Percentiles rank a stretch among this genome's conserved stretches.
Evolutionary conservation across 257 asterid genomes (phyloP).

Genomic region (Plantago major): DNA sequence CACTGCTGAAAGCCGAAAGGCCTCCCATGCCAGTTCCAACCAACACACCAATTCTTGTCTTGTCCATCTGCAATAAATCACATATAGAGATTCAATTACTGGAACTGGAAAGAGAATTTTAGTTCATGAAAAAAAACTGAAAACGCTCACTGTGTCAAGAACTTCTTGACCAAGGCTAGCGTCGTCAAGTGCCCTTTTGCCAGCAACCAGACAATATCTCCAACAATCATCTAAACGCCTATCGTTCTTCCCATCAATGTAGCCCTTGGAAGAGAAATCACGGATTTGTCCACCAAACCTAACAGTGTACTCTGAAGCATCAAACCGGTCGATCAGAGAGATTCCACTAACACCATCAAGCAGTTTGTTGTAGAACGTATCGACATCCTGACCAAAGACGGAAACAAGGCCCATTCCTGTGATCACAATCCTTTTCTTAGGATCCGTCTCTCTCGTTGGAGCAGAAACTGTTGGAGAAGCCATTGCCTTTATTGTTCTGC

Average conservation of each 20-base stretch:
- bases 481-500: slow-evolving; percentile 34
- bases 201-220: slow-evolving; percentile 58
- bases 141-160: slow-evolving; percentile 25
- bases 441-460: slow-evolving; percentile 47
- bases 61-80: slow-evolving; percentile 32
- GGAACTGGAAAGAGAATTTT: background rate
- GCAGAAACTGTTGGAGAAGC: slow-evolving; percentile 35
- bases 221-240: slow-evolving; percentile 48
- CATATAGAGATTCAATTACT: background rate
- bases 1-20: slow-evolving; percentile 33
- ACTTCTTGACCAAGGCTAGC: slow-evolving; percentile 39
- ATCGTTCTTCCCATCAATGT: slow-evolving; percentile 45
- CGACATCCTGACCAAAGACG: slow-evolving; percentile 47
- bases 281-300: slow-evolving; percentile 49
- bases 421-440: slow-evolving; percentile 45
- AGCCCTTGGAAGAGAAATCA: slow-evolving; percentile 38
- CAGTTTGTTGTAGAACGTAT: slow-evolving; percentile 34
- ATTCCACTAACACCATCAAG: slow-evolving; percentile 54
- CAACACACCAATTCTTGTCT: slow-evolving; percentile 33
- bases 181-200: slow-evolving; percentile 46
- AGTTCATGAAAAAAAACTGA: background rate
- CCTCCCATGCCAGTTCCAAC: slow-evolving; percentile 51
- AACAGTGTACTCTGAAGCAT: slow-evolving; percentile 38
- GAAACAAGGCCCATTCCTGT: slow-evolving; percentile 61
- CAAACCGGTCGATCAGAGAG: slow-evolving; percentile 42